phyloP scores from a whole-genome alignment of 148 eudicot genomes.

The Camellia granthamiana region DNA sequence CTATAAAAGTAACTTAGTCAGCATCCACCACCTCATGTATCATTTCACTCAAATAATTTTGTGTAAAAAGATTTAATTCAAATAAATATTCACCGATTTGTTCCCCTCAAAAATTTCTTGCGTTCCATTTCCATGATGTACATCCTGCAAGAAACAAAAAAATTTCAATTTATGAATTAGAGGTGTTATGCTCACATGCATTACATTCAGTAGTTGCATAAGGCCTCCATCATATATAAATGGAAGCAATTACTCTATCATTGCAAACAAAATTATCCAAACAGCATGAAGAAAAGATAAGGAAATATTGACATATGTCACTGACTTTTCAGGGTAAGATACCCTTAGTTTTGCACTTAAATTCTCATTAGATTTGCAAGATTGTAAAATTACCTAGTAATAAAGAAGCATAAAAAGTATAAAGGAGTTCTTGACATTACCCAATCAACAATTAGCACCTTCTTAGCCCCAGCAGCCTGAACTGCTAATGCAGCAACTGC shows the following conservation, averaged over 20 bases:
- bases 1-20: not conserved
- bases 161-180: not conserved
- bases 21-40: not conserved
- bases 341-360: not conserved
- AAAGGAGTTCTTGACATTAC: slow-evolving; percentile 36
- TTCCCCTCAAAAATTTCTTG: slow-evolving; percentile 87
- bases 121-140: slow-evolving; percentile 98
- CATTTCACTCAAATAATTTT: too few species aligned
- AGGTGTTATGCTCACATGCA: not conserved
- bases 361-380: not conserved
- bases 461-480: slow-evolving; percentile 87
- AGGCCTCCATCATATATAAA: not conserved
- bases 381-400: not conserved
- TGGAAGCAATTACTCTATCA: not conserved
- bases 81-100: slow-evolving; percentile 64
- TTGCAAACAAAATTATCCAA: not conserved
- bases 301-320: not conserved
- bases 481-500: slow-evolving; percentile 94
- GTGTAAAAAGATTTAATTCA: not conserved
- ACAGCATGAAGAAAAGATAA: not conserved
- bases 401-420: too few species aligned
- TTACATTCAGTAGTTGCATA: not conserved
- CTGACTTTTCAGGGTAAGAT: not conserved
- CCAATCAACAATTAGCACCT: slow-evolving; percentile 91
- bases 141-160: slow-evolving; percentile 61